Base-by-base conservation (phyloP, 768 basidiomycete genomes). In the Boletus tylopilopsis region DNA sequence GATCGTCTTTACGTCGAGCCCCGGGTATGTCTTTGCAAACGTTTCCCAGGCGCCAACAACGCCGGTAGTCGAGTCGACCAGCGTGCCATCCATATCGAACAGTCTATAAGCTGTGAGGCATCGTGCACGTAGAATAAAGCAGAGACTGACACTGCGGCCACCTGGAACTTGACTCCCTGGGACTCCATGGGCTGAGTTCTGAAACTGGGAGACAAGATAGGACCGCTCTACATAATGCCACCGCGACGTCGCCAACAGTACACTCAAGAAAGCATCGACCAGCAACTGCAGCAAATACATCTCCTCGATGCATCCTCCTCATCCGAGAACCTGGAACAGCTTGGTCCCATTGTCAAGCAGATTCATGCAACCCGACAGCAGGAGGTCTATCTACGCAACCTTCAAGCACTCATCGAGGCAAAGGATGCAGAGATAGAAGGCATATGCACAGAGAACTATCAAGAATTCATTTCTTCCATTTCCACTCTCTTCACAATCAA, bases 391-490 rank as follows among this genome's bases (percentile, higher is more conserved):
- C 78, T 98, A 47, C 81, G 87, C 45, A 89, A 85, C 37, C 74
- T 97, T 36, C 86, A 90, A 61, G 76, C 73, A n/a, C 87, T 97
- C 61, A 87, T 97, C 51, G 85, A 92, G 62, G 84, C 93, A 56
- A 96, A 97, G 72, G 96, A 99, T 67, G 77, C 80, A 53, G 95
- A 98, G 69, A 99, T 99, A 67, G 92, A 98, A 72, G 83, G 81
- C 51, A 94, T 97, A 67, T 98, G 96, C 71, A 81, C 85, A 49
- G 89, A 93, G 58, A 98, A 98, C 68, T 97, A 98, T 62, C 92
- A 94, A 70, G 95, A 98, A 70, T 99, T 99, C 60, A 94, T 97
- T 29, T 85, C 87, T 24, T 96, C 94, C 18, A 94, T 97, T 15
- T 92, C 93, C n/a, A 97, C 94, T 3, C 76, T 99, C 54, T 87